Percentiles rank a stretch among this genome's conserved stretches.
Evolutionary conservation across 768 basidiomycete genomes (phyloP).

Genomic region (Lactarius vividus): DNA sequence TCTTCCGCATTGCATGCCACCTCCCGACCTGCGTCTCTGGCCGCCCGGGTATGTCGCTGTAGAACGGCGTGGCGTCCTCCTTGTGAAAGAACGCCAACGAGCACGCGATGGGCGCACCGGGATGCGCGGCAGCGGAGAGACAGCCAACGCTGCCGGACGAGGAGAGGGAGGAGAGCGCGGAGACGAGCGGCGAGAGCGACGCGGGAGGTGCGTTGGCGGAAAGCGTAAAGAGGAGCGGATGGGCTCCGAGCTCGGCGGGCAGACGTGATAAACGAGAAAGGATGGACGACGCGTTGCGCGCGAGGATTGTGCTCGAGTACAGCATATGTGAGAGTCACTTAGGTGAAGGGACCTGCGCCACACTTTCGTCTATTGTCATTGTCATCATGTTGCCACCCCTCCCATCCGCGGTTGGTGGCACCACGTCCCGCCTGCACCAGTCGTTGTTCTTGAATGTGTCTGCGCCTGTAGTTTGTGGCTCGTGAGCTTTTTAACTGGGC

Average conservation of each 20-base stretch:
- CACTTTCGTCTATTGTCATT: neutral
- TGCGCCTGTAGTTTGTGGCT: no score
- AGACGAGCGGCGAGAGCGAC: conserved; percentile 37
- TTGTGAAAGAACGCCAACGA: conserved; percentile 56
- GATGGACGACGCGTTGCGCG: conserved; percentile 21
- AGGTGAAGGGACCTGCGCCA: no score
- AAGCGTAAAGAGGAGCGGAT: conserved; percentile 50
- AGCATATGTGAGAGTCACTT: neutral
- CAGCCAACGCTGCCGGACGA: conserved; percentile 52
- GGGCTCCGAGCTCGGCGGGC: conserved; percentile 17
- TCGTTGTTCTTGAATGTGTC: no score
- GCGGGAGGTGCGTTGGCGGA: conserved; percentile 41
- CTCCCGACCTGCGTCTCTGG: conserved; percentile 64
- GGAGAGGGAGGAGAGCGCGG: conserved; percentile 29
- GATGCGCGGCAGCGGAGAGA: conserved; percentile 49
- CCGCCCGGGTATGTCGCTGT: conserved; percentile 61
- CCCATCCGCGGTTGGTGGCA: neutral
- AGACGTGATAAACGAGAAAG: conserved; percentile 16
- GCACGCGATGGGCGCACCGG: conserved; percentile 42
- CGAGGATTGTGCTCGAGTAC: conserved; percentile 22
- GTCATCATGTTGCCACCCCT: neutral
- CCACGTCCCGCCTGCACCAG: neutral
- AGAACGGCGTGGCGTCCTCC: conserved; percentile 46
- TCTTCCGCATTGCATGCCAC: conserved; percentile 60
- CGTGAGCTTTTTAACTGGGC: no score